Evolutionary conservation across 106 monocot species (phyloP), one percentile per base, ranked within the genome.

Genomic region (Dioscorea dumetorum): DNA sequence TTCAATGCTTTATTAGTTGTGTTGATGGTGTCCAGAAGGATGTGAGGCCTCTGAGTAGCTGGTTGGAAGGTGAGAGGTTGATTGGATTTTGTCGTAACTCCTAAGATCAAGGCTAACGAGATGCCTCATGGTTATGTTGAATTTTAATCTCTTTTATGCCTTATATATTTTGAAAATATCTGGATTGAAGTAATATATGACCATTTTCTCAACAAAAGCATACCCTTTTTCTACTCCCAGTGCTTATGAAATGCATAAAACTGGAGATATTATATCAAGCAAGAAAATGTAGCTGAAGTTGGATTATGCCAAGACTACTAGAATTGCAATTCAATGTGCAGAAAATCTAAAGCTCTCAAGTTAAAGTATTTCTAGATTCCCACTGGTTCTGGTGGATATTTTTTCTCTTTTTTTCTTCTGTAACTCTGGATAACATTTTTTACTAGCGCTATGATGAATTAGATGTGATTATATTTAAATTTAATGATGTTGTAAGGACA

Each of bases 21-120:
- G 24, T 12, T 41, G 23, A 54, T 67, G 59, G 22, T 61, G 54
- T 63, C 16, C 75, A 94, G 91, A 88, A 91, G 72, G 91, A 88
- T 57, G 72, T 86, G 15, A 91, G 76, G 71, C 82, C 86, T 63
- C 72, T 91, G 68, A 84, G 58, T 28, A 83, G 56, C 59, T 97
- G 91, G 91, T 63, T 97, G 65, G 86, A 86, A 62, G 88, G 95
- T 18, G 95, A 91, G 58, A 76, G 82, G 24, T 77, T 91, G 51
- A 35, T 72, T 60, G 64, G 76, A 22, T 91, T 97, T 76, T 88
- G 82, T 8, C 75, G 69, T 64, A 97, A 87, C 67, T 89, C 88
- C 70, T 22, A 73, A 63, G 56, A 70, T 88, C 49, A 76, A 73
- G 18, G 76, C 82, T 11, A 80, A 80, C 21, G 86, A 86, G 21